Conservation (phyloP, 176 grass and related monocot genomes). For the Canna indica region DNA sequence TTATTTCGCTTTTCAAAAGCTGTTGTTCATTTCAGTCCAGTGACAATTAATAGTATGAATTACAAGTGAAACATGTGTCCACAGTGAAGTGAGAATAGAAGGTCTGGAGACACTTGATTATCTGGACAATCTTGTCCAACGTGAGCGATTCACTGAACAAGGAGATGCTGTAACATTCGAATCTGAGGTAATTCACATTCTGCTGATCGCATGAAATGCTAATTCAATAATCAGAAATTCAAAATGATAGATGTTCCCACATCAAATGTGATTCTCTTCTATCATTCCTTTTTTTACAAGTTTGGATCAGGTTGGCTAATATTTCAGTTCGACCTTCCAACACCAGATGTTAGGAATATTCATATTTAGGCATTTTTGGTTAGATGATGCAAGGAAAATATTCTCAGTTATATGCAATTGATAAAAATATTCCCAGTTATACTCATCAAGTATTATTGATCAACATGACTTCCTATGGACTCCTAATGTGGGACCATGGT, state of each 20-base stretch:
- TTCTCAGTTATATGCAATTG: no score
- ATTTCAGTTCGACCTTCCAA: neutral
- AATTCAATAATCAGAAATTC: no score
- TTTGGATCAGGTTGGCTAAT: neutral
- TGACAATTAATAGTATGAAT: neutral
- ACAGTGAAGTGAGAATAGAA: constrained; percentile 92
- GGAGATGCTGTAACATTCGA: constrained; percentile 95
- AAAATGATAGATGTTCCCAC: no score
- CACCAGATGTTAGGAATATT: neutral
- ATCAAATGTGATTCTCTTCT: neutral
- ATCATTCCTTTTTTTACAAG: neutral
- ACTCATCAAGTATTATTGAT: no score
- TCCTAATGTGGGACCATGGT: no score
- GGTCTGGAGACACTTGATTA: constrained; percentile 95
- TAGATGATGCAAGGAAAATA: no score
- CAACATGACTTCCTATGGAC: no score
- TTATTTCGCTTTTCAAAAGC: neutral
- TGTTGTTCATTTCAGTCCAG: no score
- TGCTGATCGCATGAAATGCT: neutral
- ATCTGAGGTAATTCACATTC: constrained; percentile 44
- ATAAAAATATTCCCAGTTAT: no score
- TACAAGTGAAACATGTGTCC: constrained; percentile 8
- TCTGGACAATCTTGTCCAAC: constrained; percentile 64
- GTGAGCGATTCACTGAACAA: constrained; percentile 78
- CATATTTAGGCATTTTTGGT: no score